phyloP scores from a whole-genome alignment of 2,329 filamentous ascomycete genomes.

The Tolypocladium nubicola region DNA sequence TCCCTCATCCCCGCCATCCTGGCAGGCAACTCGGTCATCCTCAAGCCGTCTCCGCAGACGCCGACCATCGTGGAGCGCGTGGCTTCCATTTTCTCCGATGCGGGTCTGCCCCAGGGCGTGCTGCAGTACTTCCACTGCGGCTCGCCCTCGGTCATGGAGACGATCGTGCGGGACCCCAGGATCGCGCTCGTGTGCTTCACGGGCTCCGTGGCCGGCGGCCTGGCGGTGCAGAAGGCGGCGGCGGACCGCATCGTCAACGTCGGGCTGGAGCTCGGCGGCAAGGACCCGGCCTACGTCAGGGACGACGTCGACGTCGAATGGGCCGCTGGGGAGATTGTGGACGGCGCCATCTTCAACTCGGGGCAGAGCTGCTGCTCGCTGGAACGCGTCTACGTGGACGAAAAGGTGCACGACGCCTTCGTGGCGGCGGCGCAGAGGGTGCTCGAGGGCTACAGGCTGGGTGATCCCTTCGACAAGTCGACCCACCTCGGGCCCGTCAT shows the following conservation, averaged over 20 bases:
- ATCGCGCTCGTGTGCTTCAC: slow-evolving; percentile 86
- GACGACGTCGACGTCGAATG: slow-evolving; percentile 78
- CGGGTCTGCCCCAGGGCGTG: slow-evolving; percentile 73
- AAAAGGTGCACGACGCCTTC: slow-evolving; percentile 74
- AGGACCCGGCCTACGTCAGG: slow-evolving; percentile 86
- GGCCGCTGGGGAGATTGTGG: slow-evolving; percentile 90
- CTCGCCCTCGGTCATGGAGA: slow-evolving; percentile 64
- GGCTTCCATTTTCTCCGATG: slow-evolving; percentile 62
- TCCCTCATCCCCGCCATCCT: slow-evolving; percentile 86
- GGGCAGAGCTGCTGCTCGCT: slow-evolving; percentile 96
- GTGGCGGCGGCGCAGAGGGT: slow-evolving; percentile 70
- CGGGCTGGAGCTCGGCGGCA: slow-evolving; percentile 85
- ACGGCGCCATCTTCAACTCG: slow-evolving; percentile 94
- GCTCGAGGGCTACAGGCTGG: slow-evolving; percentile 70
- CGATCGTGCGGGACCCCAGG: slow-evolving; percentile 64
- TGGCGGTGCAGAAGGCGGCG: slow-evolving; percentile 77
- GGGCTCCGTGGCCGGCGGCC: slow-evolving; percentile 77
- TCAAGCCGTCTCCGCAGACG: slow-evolving; percentile 93
- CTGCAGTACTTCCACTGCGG: slow-evolving; percentile 91
- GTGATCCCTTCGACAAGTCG: slow-evolving; percentile 69
- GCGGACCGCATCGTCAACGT: slow-evolving; percentile 77
- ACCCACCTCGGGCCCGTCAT: slow-evolving; percentile 86
- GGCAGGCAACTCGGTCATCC: slow-evolving; percentile 79
- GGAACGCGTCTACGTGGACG: slow-evolving; percentile 84
- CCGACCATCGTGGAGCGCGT: slow-evolving; percentile 85